phyloP scores from a whole-genome alignment of 2,329 filamentous ascomycete species.

The Mariannaea elegans region DNA sequence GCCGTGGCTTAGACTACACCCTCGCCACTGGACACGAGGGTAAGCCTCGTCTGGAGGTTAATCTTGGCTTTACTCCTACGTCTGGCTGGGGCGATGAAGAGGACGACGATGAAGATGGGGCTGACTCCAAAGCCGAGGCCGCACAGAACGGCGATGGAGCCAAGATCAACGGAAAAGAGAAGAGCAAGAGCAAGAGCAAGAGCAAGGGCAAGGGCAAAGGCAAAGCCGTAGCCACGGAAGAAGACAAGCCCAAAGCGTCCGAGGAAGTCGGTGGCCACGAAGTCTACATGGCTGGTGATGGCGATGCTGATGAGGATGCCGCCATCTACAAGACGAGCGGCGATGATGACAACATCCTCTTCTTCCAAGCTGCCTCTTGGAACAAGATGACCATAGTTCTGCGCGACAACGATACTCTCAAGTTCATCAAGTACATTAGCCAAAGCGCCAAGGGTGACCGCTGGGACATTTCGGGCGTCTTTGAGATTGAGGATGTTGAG shows the following conservation, averaged over 20 bases:
- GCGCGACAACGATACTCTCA: conserved; percentile 83
- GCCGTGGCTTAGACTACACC: conserved; percentile 88
- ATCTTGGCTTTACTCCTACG: conserved; percentile 85
- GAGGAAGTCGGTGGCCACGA: conserved; percentile 79
- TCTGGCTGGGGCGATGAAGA: conserved; percentile 82
- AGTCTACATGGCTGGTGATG: conserved; percentile 93
- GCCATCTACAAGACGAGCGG: conserved; percentile 84
- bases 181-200: conserved; percentile 41
- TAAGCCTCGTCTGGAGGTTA: conserved; percentile 84
- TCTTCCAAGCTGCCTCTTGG: conserved; percentile 76
- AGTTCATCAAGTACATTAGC: conserved; percentile 97
- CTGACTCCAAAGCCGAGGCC: conserved; percentile 34
- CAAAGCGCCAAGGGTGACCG: conserved; percentile 83
- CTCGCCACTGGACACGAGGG: conserved; percentile 86
- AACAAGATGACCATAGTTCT: conserved; percentile 92
- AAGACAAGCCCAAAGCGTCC: conserved; percentile 46
- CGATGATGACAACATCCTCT: conserved; percentile 78
- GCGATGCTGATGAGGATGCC: conserved; percentile 76
- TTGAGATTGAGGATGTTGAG: conserved; percentile 72
- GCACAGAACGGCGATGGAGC: conserved; percentile 54
- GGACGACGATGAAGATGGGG: conserved; percentile 54
- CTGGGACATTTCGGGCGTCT: conserved; percentile 87
- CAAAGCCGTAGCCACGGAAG: conserved; percentile 20
- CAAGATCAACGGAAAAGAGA: conserved; percentile 44
- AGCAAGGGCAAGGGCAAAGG: conserved; percentile 42